Base-by-base conservation (phyloP, 495 filamentous ascomycete genomes). In the Penicillium ochrochloron region DNA sequence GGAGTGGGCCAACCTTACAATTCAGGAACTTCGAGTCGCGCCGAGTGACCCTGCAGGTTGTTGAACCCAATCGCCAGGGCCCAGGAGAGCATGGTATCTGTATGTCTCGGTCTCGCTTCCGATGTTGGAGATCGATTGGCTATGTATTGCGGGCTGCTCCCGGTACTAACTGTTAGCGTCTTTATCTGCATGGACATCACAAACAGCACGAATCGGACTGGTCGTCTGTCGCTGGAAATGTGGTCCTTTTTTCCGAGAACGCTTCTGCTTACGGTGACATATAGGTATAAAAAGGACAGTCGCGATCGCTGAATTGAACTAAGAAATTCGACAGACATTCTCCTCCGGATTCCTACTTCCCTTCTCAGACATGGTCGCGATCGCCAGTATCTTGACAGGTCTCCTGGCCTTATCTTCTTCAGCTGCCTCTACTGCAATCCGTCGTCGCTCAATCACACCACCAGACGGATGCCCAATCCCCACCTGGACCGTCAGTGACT, bases 381-480 rank as follows among this genome's bases (percentile, higher is more conserved):
- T 53, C 23, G 1, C 15, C n/a, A 44, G 51, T 14, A 19, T 66
- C 19, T 17, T 66, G 60, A 62, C 60, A 15, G 50, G 64, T 39
- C 56, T 66, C 1, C 19, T 66, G 56, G 54, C 64, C 60, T 23
- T 63, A 12, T 39, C 60, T 1, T 46, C 44, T 15, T 46, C 46
- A 12, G 37, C 56, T 27, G 27, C n/a, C 31, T 37, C 64, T 12
- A 35, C 15, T 10, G 27, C 31, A 9, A 14, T 64, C 17, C 33
- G 62, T 14, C 54, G 51, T 42, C 69, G 61, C 51, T 74, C 75
- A 31, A 73, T 77, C 42, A 68, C 61, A 10, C 73, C 75, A 5
- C 75, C 75, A n/a, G 59, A 52, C 0, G 75, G 75, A 14, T 77
- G 75, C 37, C 73, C 73, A 11, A 65, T 77, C 44, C 75, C 75